Evolutionary conservation across 768 basidiomycete species (phyloP).

Genomic region (Mycena vitilis): DNA sequence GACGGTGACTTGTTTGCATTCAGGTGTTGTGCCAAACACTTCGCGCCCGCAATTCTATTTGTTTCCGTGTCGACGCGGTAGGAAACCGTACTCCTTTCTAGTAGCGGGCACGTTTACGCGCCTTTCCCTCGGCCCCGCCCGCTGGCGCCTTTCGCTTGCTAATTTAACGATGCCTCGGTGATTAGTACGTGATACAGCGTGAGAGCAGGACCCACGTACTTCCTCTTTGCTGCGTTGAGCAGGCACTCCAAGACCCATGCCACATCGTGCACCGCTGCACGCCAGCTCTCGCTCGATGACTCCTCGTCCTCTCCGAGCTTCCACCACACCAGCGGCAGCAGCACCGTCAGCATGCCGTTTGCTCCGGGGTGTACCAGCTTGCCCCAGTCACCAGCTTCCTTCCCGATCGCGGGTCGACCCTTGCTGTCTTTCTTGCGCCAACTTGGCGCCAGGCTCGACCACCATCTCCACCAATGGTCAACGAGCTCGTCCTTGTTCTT

Average conservation of each 20-base stretch:
- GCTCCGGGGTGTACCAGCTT: not conserved
- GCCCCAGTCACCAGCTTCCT: not conserved
- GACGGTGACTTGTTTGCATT: too few relatives aligned
- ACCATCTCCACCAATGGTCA: not conserved
- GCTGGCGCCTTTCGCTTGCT: too few relatives aligned
- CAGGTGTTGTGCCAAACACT: too few relatives aligned
- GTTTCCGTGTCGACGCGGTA: too few relatives aligned
- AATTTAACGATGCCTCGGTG: too few relatives aligned
- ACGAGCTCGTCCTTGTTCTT: not conserved
- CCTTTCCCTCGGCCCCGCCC: too few relatives aligned
- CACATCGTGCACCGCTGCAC: not conserved
- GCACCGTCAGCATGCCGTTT: not conserved
- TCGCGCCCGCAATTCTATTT: too few relatives aligned
- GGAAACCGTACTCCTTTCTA: too few relatives aligned
- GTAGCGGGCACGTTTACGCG: too few relatives aligned
- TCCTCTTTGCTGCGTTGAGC: not conserved
- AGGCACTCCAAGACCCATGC: not conserved
- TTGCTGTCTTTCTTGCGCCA: not conserved
- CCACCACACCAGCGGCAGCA: conserved; percentile 4
- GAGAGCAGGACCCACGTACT: too few relatives aligned
- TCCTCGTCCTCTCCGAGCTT: not conserved
- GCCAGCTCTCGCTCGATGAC: not conserved
- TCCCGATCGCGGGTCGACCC: too few relatives aligned
- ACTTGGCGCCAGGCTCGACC: not conserved
- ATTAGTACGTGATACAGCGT: too few relatives aligned